Evolutionary conservation across 768 basidiomycete genomes (phyloP).

Genomic region (Russula vinacea): DNA sequence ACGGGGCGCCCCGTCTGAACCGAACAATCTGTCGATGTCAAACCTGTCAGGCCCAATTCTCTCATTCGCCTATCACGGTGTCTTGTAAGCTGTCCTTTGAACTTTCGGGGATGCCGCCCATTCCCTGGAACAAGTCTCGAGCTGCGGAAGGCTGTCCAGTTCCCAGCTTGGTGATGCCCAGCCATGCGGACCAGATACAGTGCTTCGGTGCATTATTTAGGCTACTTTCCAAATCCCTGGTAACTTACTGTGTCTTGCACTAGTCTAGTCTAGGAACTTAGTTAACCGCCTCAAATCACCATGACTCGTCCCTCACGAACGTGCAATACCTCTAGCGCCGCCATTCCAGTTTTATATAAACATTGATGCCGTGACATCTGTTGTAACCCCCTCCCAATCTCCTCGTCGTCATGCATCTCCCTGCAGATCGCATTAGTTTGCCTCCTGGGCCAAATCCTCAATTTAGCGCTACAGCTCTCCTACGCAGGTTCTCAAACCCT

Average conservation of each 20-base stretch:
- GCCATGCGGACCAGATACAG: no score
- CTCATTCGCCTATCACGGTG: background rate
- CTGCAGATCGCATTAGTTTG: background rate
- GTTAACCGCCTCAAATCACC: no score
- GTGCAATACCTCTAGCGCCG: background rate
- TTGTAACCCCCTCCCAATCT: background rate
- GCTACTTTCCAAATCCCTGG: no score
- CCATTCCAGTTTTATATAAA: background rate
- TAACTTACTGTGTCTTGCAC: background rate
- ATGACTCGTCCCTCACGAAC: background rate
- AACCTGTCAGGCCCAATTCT: background rate
- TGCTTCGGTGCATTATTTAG: background rate
- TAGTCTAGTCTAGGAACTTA: background rate
- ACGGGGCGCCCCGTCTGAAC: background rate
- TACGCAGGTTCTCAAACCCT: slow-evolving; percentile 11
- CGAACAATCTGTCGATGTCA: no score
- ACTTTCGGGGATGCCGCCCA: background rate
- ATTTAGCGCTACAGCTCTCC: background rate
- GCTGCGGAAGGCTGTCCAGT: background rate
- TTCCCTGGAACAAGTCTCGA: background rate
- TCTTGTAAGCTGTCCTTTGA: background rate
- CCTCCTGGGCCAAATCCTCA: background rate
- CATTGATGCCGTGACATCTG: background rate
- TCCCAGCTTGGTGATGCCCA: background rate
- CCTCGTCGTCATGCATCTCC: background rate